phyloP scores from a whole-genome alignment of 495 filamentous ascomycete genomes.

The Lasiosphaeria miniovina region DNA sequence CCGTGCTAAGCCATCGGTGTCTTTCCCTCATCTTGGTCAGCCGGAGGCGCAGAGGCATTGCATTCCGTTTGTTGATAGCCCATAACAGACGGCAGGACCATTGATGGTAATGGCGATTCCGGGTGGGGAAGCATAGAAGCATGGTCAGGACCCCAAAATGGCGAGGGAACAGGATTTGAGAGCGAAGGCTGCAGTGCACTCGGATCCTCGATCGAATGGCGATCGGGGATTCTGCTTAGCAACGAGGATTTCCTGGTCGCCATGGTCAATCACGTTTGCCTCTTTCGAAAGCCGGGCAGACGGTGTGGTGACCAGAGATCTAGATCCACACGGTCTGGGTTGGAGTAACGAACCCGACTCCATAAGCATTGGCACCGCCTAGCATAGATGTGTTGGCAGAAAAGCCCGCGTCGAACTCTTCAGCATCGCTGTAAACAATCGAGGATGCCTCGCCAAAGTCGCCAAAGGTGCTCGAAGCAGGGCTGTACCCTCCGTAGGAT shows the following conservation, averaged over 20 bases:
- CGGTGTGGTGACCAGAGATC: slow-evolving; percentile 35
- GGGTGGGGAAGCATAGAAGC: slow-evolving; percentile 29
- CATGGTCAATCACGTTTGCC: slow-evolving; percentile 47
- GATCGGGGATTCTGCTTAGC: slow-evolving; percentile 34
- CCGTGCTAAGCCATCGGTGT: slow-evolving; percentile 19
- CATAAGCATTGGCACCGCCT: slow-evolving; percentile 45
- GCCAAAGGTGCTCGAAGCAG: slow-evolving; percentile 53
- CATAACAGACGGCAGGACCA: slow-evolving; percentile 26
- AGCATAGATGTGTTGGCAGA: slow-evolving; percentile 36
- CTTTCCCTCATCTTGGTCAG: slow-evolving; percentile 24
- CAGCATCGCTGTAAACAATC: slow-evolving; percentile 52
- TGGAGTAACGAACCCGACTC: slow-evolving; percentile 55
- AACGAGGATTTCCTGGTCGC: slow-evolving; percentile 43
- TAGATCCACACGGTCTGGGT: slow-evolving; percentile 52
- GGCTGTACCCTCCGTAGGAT: slow-evolving; percentile 52
- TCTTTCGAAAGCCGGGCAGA: slow-evolving; percentile 33
- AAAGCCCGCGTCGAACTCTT: slow-evolving; percentile 46
- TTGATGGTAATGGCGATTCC: slow-evolving; percentile 34
- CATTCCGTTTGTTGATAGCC: slow-evolving; percentile 31
- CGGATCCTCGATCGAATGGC: slow-evolving; percentile 35
- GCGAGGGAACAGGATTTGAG: slow-evolving; percentile 29
- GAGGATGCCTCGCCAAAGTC: slow-evolving; percentile 50
- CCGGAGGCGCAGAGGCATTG: slow-evolving; percentile 24
- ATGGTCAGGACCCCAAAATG: slow-evolving; percentile 38
- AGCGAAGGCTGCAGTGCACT: slow-evolving; percentile 23